A percentile compares a stretch with the other conserved stretches of the same genome.
Evolutionary conservation across 2,329 filamentous ascomycete genomes (phyloP).

Genomic region (Pseudogymnoascus sp.): DNA sequence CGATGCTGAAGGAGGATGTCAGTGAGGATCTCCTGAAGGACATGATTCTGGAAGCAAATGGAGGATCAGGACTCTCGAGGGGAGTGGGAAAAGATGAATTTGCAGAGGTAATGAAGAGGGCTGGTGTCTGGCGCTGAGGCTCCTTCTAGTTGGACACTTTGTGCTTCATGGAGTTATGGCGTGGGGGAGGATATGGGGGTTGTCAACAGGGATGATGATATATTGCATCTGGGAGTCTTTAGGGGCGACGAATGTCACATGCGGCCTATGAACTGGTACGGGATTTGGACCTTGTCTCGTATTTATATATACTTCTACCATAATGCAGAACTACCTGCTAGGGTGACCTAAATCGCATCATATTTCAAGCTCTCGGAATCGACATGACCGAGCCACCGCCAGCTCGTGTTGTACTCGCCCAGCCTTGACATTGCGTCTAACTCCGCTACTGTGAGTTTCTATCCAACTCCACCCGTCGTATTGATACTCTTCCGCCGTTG

Average conservation of each 20-base stretch:
- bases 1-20: conserved; percentile 74
- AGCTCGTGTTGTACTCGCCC: neutral
- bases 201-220: neutral
- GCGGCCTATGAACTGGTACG: neutral
- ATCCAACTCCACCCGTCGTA: conserved; percentile 19
- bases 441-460: conserved; percentile 13
- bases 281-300: neutral
- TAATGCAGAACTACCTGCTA: neutral
- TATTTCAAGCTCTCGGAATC: conserved; percentile 3
- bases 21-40: conserved; percentile 76
- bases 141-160: neutral
- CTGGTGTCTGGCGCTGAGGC: conserved; percentile 24
- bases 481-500: neutral
- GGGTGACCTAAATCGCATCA: neutral
- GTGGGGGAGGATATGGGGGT: neutral
- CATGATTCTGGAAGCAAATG: conserved; percentile 94
- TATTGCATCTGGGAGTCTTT: conserved; percentile 2
- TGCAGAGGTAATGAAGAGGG: conserved; percentile 25
- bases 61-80: conserved; percentile 59
- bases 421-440: neutral
- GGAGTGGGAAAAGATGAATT: conserved; percentile 58
- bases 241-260: conserved; percentile 4
- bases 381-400: conserved; percentile 12
- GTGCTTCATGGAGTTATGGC: conserved; percentile 7
- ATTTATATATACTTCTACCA: conserved; percentile 5